Evolutionary conservation across 2,329 filamentous ascomycete genomes (phyloP).

Genomic region (Geosmithia morbida): DNA sequence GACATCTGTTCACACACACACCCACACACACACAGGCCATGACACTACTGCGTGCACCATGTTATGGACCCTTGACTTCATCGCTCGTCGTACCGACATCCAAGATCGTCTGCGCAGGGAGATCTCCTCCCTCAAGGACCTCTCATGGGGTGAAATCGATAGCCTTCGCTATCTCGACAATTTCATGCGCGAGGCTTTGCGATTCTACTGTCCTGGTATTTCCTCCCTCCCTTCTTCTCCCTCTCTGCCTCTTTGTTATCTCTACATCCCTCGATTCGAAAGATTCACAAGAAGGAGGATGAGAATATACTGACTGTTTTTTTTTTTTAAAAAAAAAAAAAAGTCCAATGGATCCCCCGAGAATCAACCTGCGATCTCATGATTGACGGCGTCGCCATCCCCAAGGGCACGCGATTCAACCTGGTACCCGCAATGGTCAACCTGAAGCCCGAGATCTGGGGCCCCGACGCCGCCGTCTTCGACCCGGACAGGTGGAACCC

Average conservation of each 20-base stretch:
- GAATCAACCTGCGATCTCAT: constrained; percentile 17
- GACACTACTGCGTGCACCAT: constrained; percentile 28
- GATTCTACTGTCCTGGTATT: constrained; percentile 22
- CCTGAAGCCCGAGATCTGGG: constrained; percentile 21
- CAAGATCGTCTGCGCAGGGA: constrained; percentile 24
- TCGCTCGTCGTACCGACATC: constrained; percentile 18
- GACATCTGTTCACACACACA: not conserved
- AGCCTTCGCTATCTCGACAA: constrained; percentile 22
- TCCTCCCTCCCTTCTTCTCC: not conserved
- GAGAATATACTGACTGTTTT: too few species aligned
- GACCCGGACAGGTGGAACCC: constrained; percentile 21
- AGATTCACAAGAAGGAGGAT: too few species aligned
- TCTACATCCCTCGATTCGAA: not conserved
- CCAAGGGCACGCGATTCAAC: constrained; percentile 22
- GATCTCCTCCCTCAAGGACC: constrained; percentile 8
- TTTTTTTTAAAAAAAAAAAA: too few species aligned
- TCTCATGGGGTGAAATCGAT: constrained; percentile 10
- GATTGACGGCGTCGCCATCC: constrained; percentile 18
- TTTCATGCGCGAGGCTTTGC: constrained; percentile 26
- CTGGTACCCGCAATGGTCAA: constrained; percentile 20
- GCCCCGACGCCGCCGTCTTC: constrained; percentile 15
- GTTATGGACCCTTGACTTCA: constrained; percentile 25
- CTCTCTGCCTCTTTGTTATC: not conserved
- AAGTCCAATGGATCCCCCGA: constrained; percentile 12
- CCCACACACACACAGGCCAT: constrained; percentile 11